Evolutionary conservation across 768 basidiomycete species (phyloP), one percentile per base, ranked within the genome.

Genomic region (Xerocomellus amylosporus): DNA sequence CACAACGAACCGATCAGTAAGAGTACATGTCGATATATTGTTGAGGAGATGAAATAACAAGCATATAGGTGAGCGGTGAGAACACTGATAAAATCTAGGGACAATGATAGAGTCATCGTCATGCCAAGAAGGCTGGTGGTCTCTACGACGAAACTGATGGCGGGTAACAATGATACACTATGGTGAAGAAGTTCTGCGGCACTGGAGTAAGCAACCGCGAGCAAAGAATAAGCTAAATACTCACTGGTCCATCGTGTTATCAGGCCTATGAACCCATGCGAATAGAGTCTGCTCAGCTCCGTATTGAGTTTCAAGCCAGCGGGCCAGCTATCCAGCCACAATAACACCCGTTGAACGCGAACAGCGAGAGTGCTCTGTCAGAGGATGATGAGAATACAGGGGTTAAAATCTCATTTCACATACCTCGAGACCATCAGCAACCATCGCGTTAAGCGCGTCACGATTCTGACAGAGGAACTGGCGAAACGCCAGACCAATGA

Each of bases 271-370:
- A 97, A 86, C 0, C 81, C 77, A 54, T 84, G 79, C n/a, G 86
- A 83, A 63, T 92, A 88, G 66, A 97, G 88, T 24, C 78, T 75
- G 61, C 92, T 91, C n/a, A 99, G 79, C 61, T 98, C 91, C 0
- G 92, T 91, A 64, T 98, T 98, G 49, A 99, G 84, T 71, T 99
- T 99, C 38, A 99, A 74, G 1, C 97, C 96, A 2, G 87, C 93
- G 0, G 96, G 96, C 96, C 96, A 98, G 56, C 88, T 84, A 67
- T 97, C 89, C 13, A 99, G 78, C 95, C 94, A 98, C 2, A 77
- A 62, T 2, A 98, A 75, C 0, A 79, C 75, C 15, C 74, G 71
- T 40, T 80, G 78, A 9, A 88, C 67, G 45, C 74, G 71, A 53
- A 64, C 28, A 37, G 68, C 67, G 2, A 70, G 58, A 7, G 61